phyloP scores from a whole-genome alignment of 257 asterid species.

The Eustoma russellianum region DNA sequence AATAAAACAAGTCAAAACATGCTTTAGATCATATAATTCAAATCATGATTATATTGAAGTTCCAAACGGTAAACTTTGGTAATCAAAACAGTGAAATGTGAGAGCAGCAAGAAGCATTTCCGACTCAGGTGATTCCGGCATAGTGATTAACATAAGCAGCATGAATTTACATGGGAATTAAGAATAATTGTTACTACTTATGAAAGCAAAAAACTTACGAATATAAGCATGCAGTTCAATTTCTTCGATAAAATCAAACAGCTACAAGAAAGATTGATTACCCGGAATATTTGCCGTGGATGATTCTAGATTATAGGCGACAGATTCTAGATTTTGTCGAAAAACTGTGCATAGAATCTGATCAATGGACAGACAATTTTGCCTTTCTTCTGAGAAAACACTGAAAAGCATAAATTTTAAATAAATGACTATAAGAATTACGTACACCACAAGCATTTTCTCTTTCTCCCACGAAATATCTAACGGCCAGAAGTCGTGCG shows the following conservation, averaged over 20 bases:
- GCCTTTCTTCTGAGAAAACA: neutral
- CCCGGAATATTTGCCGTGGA: neutral
- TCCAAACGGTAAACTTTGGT: neutral
- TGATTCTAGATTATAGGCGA: slow-evolving; percentile 2
- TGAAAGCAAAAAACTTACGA: neutral
- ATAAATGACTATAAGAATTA: slow-evolving; percentile 13
- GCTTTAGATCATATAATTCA: no score
- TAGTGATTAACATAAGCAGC: neutral
- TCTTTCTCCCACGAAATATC: neutral
- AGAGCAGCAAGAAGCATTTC: neutral
- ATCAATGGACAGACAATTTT: neutral
- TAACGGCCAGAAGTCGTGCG: slow-evolving; percentile 11
- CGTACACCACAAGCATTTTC: slow-evolving; percentile 26
- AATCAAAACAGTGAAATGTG: neutral
- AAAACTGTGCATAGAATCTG: slow-evolving; percentile 8
- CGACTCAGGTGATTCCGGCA: neutral
- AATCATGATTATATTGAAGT: no score
- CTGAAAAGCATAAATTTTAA: neutral
- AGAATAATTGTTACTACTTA: no score
- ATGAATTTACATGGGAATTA: no score
- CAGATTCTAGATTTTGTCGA: slow-evolving; percentile 13
- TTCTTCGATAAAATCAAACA: neutral
- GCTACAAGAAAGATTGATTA: neutral
- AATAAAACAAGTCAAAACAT: no score
- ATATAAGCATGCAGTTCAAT: neutral